Base-by-base conservation (phyloP, 2,329 filamentous ascomycete species). In the Exophiala lecanii-corni region DNA sequence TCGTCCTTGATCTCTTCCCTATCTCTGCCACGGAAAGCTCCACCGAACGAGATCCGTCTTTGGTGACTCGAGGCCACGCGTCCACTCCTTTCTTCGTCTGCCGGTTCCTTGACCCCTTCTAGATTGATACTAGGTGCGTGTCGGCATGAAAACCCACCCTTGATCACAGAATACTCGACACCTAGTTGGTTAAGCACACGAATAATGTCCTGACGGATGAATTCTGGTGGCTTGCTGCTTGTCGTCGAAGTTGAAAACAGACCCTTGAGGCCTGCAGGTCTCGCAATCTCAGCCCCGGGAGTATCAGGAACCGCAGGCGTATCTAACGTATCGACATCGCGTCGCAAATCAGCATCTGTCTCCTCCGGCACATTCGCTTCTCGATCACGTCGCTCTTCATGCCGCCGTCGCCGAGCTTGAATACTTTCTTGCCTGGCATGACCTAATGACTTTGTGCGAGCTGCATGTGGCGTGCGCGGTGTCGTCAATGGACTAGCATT, bases 211-310 rank as follows among this genome's bases (percentile, higher is more conserved):
- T 81, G 73, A 28, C 91, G 81, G 50, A 98, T 98, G 46, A 88
- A 81, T 1, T 81, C 73, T 9, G 97, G 78, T 1, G 91, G 87
- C 61, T 94, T 94, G 59, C 83, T 92, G 45, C 89, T 96, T 5
- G 92, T 98, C 0, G 92, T 98, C 3, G 88, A 94, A 41, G 97
- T 92, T 58, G 91, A 97, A 69, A 98, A 97, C 13, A 98, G 74
- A 3, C 92, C 92, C 66, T 97, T 98, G 44, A 98, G 77, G 63
- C 85, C 97, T 2, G 97, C 92, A 0, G 92, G 92, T 63, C 95
- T 96, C 10, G 67, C 66, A 40, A 91, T 82, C 48, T 91, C 78
- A 54, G 94, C 88, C 4, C 84, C 81, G 35, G 68, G 64, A 25
- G 68, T 69, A 38, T 68, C 64, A 26, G 56, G 56, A 17, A 68